Base-by-base conservation (phyloP, 2,329 filamentous ascomycete genomes). In the Fusarium lyarnte region DNA sequence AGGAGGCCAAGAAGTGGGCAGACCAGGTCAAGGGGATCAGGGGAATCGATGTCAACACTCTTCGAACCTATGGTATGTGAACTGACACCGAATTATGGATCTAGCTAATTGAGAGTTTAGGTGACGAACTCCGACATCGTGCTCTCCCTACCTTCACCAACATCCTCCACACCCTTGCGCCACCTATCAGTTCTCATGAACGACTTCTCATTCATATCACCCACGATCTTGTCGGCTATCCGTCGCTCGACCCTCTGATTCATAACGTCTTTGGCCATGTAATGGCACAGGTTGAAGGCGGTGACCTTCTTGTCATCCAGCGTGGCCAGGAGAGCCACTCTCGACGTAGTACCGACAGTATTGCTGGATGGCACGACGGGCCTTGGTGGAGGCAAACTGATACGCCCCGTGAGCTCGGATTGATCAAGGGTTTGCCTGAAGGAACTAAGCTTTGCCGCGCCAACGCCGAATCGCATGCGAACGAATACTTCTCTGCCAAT, bases 221-320 rank as follows among this genome's bases (percentile, higher is more conserved):
- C 13, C 96, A 99, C 85, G 96, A 98, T 81, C 89, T 99, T 46
- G 91, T 94, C 75, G 94, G 94, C 75, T 99, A 99, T 81, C 96
- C 96, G 6, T 95, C 94, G 23, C 90, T 99, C 76, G 95, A 98
- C 80, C 94, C 95, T 23, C 88, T 98, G 60, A 94, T 98, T 77
- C 94, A 98, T 83, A 89, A 89, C 64, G 94, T 96, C 72, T 99
- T 99, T 85, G 93, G 93, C 61, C 92, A 94, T 58, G 95, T 99
- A 78, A 99, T 99, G 96, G 90, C 94, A n/a, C 96, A 99, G 84
- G 96, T 99, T 49, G 96, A 99, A 83, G 96, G 96, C 73, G 96
- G 96, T 61, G 96, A 98, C 78, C 87, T 99, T 23, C 88, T 98
- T 59, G 96, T 99, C 61, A 91, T 98, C 68, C 96, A 99, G 83